Percentiles rank a stretch among this genome's conserved stretches.
Evolutionary conservation across 441 rosid species (phyloP).

Genomic region (Arabidopsis lyrata): DNA sequence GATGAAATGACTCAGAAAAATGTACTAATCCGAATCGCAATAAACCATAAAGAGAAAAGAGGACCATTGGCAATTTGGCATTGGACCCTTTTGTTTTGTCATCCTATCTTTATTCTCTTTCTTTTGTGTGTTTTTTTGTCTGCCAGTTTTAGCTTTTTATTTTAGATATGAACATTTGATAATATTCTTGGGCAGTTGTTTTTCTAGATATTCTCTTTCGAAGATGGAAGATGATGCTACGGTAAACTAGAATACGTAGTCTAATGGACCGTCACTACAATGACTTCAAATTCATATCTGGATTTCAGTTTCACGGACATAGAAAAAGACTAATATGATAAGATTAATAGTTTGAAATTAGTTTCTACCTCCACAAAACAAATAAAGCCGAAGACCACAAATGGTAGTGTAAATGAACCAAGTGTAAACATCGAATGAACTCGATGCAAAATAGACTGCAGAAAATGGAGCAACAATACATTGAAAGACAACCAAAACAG

Average conservation of each 20-base stretch:
- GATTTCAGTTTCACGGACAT: too few relatives aligned
- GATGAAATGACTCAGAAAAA: not conserved
- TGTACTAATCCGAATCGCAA: constrained; percentile 1
- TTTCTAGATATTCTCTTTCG: constrained; percentile 9
- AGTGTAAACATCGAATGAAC: constrained; percentile 10
- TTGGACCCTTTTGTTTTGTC: constrained; percentile 4
- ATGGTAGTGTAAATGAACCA: too few relatives aligned
- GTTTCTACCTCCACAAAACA: too few relatives aligned
- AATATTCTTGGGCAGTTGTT: not conserved
- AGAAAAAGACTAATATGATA: too few relatives aligned
- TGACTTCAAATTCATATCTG: too few relatives aligned
- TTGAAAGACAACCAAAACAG: constrained; percentile 4
- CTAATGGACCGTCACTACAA: too few relatives aligned
- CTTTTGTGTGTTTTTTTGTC: not conserved
- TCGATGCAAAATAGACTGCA: constrained; percentile 12
- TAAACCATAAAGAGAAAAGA: constrained; percentile 16
- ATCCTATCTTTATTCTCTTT: constrained; percentile 20
- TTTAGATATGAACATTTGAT: not conserved
- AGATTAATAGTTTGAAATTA: too few relatives aligned
- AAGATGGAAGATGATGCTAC: not conserved
- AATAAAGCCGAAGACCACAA: not conserved
- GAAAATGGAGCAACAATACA: not conserved
- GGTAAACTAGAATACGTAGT: too few relatives aligned
- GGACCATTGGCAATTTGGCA: constrained; percentile 33
- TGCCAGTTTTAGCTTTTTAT: constrained; percentile 2